Evolutionary conservation across 2,329 filamentous ascomycete genomes (phyloP).

Genomic region (Teratosphaeria nubilosa): DNA sequence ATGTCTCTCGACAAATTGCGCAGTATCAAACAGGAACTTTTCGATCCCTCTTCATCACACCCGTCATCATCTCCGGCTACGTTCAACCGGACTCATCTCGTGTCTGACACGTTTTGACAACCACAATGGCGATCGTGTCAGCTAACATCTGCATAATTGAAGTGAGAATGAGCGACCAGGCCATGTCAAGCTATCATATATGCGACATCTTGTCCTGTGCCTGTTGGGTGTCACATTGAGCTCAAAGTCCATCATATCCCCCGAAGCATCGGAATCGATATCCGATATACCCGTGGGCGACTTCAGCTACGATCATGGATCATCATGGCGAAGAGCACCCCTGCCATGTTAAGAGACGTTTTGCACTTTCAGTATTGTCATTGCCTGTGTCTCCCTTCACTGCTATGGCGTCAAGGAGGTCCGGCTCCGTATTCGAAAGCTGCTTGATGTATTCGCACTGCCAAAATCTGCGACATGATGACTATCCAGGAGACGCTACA

Average conservation of each 20-base stretch:
- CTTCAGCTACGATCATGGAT: no score
- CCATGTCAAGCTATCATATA: neutral
- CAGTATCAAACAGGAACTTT: neutral
- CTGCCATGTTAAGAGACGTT: no score
- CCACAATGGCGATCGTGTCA: neutral
- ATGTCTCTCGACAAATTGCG: neutral
- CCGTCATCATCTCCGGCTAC: neutral
- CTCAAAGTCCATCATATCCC: neutral
- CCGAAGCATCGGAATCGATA: neutral
- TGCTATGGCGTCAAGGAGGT: no score
- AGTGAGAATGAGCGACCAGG: neutral
- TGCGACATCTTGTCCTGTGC: neutral
- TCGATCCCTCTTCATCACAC: conserved; percentile 1
- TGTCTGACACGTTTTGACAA: neutral
- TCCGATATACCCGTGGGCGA: no score
- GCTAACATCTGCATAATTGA: neutral
- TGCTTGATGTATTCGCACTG: neutral
- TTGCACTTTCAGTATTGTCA: no score
- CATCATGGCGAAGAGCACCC: no score
- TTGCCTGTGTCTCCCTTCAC: no score
- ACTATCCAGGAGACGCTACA: neutral
- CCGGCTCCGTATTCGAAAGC: no score
- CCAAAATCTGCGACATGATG: neutral
- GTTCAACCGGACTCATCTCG: neutral
- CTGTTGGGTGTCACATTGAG: neutral